These are phyloP conservation scores for Takashimella koratensis DNA, from an alignment of 1,284 basidiomycete genomes.

Conservation along the genomic window DNA sequence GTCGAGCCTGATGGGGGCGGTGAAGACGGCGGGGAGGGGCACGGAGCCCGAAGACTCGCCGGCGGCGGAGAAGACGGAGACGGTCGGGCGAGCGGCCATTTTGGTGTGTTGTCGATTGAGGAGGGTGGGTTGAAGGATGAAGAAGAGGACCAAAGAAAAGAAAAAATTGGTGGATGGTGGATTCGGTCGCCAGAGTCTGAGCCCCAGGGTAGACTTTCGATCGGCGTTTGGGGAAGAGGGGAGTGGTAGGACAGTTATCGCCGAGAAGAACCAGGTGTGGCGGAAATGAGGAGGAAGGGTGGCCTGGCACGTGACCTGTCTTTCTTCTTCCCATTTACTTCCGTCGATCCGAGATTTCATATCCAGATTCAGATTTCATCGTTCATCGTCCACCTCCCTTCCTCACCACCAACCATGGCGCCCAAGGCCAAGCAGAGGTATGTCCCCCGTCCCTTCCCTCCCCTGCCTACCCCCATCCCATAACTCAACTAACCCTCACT, in stretches of 20 bases:
- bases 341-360: constrained; percentile 1
- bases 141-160: constrained; percentile 45
- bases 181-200: background rate
- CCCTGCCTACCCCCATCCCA: background rate
- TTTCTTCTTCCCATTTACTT: too few relatives aligned
- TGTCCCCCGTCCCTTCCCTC: constrained; percentile 1
- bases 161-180: background rate
- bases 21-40: constrained; percentile 93
- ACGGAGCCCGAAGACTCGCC: constrained; percentile 87
- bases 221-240: background rate
- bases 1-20: constrained; percentile 97
- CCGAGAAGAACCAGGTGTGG: background rate
- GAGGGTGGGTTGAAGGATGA: constrained; percentile 13
- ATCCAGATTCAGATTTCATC: background rate
- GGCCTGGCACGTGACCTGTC: background rate
- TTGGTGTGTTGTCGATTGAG: constrained; percentile 13
- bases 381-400: background rate
- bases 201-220: background rate
- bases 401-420: constrained; percentile 41
- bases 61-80: constrained; percentile 66
- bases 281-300: background rate
- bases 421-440: constrained; percentile 59
- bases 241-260: background rate
- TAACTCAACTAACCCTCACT: background rate
- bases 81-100: constrained; percentile 89